Percentiles rank a stretch among this genome's conserved stretches.
Evolutionary conservation across 1,284 basidiomycete genomes (phyloP).

Genomic region (Leccinum fallax): DNA sequence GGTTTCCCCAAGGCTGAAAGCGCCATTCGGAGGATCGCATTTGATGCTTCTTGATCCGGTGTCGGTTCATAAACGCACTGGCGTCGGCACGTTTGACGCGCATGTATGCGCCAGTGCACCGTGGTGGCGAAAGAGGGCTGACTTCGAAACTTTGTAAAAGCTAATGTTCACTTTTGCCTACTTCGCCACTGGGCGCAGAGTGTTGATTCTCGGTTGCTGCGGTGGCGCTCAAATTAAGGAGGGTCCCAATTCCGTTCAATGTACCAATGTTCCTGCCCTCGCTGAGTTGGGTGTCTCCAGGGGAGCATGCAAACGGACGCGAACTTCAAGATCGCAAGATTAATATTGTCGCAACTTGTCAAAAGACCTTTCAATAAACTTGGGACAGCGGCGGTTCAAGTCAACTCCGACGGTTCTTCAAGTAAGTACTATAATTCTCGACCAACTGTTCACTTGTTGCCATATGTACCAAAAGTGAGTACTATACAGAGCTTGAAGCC

Average conservation of each 20-base stretch:
- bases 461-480: neutral
- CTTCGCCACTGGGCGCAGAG: neutral
- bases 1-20: neutral
- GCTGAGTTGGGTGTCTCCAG: neutral
- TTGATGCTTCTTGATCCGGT: neutral
- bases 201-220: neutral
- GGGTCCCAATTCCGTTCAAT: neutral
- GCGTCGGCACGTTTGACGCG: neutral
- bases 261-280: neutral
- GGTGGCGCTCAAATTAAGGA: neutral
- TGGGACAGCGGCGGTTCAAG: neutral
- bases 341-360: too few relatives aligned
- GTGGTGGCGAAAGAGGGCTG: neutral
- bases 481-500: neutral
- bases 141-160: neutral
- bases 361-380: neutral
- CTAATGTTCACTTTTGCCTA: neutral
- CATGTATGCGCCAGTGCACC: constrained; percentile 1
- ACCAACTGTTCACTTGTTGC: neutral
- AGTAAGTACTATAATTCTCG: neutral
- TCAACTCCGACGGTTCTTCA: neutral
- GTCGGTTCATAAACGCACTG: neutral
- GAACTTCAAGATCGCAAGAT: neutral
- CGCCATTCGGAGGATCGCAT: neutral
- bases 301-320: neutral